Evolutionary conservation across 148 eudicot genomes (phyloP).

Genomic region (Polygonum aviculare): DNA sequence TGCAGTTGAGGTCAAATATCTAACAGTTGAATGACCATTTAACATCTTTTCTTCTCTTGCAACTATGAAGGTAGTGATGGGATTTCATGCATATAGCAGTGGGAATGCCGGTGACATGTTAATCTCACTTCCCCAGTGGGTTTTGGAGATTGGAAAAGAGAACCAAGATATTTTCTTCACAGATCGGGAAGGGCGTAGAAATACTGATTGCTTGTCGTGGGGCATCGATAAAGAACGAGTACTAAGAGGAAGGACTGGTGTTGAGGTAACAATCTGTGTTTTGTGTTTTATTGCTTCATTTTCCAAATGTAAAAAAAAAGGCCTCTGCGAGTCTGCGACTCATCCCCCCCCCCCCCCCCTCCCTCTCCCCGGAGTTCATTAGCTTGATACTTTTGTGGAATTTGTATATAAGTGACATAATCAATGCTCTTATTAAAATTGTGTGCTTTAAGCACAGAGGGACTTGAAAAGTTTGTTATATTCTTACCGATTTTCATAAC

Average conservation of each 20-base stretch:
- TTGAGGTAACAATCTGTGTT: constrained; percentile 33
- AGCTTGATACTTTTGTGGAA: not conserved
- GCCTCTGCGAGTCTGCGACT: not conserved
- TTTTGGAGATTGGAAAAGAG: constrained; percentile 18
- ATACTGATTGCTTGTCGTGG: constrained; percentile 59
- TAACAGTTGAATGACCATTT: not conserved
- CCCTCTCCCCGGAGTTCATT: not conserved
- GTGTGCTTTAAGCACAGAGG: not conserved
- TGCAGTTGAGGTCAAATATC: not conserved
- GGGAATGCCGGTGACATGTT: constrained; percentile 32
- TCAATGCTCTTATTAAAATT: not conserved
- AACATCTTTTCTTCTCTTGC: not conserved
- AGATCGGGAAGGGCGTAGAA: constrained; percentile 65
- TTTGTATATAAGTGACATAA: not conserved
- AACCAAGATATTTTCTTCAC: constrained; percentile 68
- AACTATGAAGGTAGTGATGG: constrained; percentile 48
- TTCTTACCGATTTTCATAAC: not conserved
- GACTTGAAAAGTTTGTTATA: not conserved
- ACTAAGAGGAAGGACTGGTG: constrained; percentile 54
- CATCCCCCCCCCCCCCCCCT: not conserved
- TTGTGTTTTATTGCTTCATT: not conserved
- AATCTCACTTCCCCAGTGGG: constrained; percentile 65
- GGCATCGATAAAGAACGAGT: constrained; percentile 62
- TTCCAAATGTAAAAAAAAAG: not conserved
- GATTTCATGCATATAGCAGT: constrained; percentile 55